These are phyloP conservation scores for Quercus alba DNA, from an alignment of 306 rosid species.

Conservation along the genomic window DNA sequence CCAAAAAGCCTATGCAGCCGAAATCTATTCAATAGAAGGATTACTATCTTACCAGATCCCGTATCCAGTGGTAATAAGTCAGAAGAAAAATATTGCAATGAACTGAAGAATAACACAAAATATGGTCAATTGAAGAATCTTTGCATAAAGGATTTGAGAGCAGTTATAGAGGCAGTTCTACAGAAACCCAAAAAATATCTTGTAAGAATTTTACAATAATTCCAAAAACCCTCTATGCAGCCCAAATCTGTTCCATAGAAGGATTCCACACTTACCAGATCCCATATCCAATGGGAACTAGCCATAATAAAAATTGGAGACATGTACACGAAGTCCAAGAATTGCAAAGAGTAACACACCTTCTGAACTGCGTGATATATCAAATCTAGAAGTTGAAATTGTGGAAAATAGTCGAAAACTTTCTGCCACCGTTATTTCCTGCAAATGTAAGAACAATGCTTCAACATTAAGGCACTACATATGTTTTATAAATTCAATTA, in stretches of 20 bases:
- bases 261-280: background rate
- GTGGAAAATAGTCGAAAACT: conserved; percentile 80
- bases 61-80: background rate
- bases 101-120: background rate
- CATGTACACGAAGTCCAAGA: background rate
- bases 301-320: background rate
- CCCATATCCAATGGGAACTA: background rate
- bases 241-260: background rate
- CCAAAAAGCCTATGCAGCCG: background rate
- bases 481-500: background rate
- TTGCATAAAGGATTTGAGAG: background rate
- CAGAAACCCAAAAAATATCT: background rate
- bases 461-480: background rate
- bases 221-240: background rate
- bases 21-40: background rate
- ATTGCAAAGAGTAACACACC: conserved; percentile 29
- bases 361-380: conserved; percentile 41
- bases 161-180: background rate
- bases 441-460: conserved; percentile 20
- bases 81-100: background rate
- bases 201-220: background rate
- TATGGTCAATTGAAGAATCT: background rate
- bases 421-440: conserved; percentile 82
- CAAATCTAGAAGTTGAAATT: conserved; percentile 54
- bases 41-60: background rate